Base-by-base conservation (phyloP, 768 basidiomycete species). In the Mycena crocata region DNA sequence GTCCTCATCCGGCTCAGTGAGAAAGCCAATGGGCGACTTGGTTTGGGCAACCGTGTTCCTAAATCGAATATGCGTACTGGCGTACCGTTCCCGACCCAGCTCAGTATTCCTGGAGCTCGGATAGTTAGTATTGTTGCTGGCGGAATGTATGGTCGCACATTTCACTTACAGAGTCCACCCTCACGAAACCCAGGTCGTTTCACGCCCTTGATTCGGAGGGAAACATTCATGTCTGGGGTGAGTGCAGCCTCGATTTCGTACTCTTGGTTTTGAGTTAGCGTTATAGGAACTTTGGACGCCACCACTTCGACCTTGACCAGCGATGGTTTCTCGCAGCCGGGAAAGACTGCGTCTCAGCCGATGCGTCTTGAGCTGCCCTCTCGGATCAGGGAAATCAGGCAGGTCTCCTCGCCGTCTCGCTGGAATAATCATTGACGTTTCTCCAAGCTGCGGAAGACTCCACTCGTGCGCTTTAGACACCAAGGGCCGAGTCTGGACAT, bases 161-260 rank as follows among this genome's bases (percentile, higher is more conserved):
- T 40, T 28, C 19, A 5, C 24, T 42, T 28, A 4, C 26, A 26
- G 19, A 45, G 45, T 50, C 24, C 21, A n/a, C 50, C 26, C 52
- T 40, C 35, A 66, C 56, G 64, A 57, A 19, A 37, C 24, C 32
- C 64, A 95, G 93, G 93, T 93, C 90, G 34, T 96, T 95, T 77
- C 91, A 95, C 72, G 94, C 93, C 2, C 79, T 96, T 42, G 93
- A 95, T 76, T 89, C 92, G 1, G 76, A 85, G 52, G 95, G 95
- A 9, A 77, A 80, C 34, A 78, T 96, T 26, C 85, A 90, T 72
- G 90, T 90, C n/a, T 96, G 95, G 93, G 95, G 93, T 93, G 71
- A 64, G 81, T 73, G 15, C 8, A 28, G 35, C n/a, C n/a, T n/a
- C n/a, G n/a, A n/a, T n/a, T n/a, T n/a, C n/a, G n/a, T n/a, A n/a